Evolutionary conservation across 345 rosid species (phyloP), one percentile per base, ranked within the genome.

Genomic region (Eucalyptus cloeziana): DNA sequence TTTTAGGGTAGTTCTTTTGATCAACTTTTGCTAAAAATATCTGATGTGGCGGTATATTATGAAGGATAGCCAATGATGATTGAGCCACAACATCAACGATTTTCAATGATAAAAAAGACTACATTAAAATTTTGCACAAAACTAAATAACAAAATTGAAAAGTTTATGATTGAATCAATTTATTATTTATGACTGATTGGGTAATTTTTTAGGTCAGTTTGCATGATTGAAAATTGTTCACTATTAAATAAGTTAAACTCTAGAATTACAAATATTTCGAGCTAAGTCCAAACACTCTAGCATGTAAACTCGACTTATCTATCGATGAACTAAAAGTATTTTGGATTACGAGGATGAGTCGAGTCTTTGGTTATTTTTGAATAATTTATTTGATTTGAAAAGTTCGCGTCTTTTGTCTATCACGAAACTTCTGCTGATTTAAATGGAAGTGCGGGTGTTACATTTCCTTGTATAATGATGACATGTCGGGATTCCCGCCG

Each of bases 81-180:
- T 4, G 0, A 4, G 13, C 1, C 7, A 10, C 0, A 13, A 15
- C 4, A 0, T 69, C 1, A 1, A 4, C 4, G 7, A 19, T 69
- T 69, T 69, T 10, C 13, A 5, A 9, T 0, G 5, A 37, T 4
- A 0, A 7, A 0, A 76, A 37, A 8, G 0, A 64, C 0, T n/a
- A 15, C 5, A 64, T 64, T 64, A 1, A 7, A 64, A n/a, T 64
- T 64, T 64, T 14, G 21, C 11, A 64, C 0, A 2, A 64, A 0
- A 40, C 0, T 19, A 21, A 76, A 76, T 40, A 4, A 7, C 1
- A 2, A 0, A 40, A 76, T 21, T 10, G 4, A 76, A 76, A 6
- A 21, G 1, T 21, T 76, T 21, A 71, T 2, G 1, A 37, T 2
- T 76, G 8, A 5, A 37, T 76, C 13, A 2, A 11, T 21, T 37